Evolutionary conservation across 768 basidiomycete species (phyloP), one percentile per base, ranked within the genome.

Genomic region (Leccinum boreale): DNA sequence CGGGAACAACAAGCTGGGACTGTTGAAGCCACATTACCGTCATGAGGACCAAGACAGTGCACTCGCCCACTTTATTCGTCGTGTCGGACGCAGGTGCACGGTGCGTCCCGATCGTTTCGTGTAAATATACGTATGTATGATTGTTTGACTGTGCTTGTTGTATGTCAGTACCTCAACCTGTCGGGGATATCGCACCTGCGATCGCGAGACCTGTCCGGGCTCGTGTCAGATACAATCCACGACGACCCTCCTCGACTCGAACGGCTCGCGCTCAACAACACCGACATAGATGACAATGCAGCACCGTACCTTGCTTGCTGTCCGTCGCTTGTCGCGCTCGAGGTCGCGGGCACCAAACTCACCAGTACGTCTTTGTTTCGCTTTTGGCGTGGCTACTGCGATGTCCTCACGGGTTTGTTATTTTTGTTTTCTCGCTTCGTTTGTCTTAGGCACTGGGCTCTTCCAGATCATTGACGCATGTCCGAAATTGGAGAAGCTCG

Each of bases 391-490:
- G 39, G 39, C 39, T n/a, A 4, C 17, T n/a, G 39, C 39, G 39
- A 39, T 12, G 17, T 39, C 0, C 39, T 39, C 17, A 39, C 6
- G 17, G 9, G 36, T 7, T 39, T 39, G 36, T 8, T 39, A 0
- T 17, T 15, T 14, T 33, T 14, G 12, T 35, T 6, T 35, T 15
- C 14, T 35, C 35, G 7, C 15, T 33, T 42, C 53, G 4, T 51
- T 21, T 23, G n/a, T 36, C 46, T 14, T 42, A 89, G 87, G 74
- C 53, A 72, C 68, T 0, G 87, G 82, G 9, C 65, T 89, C 21
- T 83, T 83, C 61, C 60, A 69, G 3, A 79, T 90, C 36, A 73
- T 90, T 29, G 82, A 88, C 61, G 77, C 75, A 0, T 90, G 88
- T 61, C 60, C 73, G 3, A 73, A 71, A 28, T 73, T 90, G 28